phyloP scores from a whole-genome alignment of 371 early-diverging fungal species.

The Paraphysoderma sedebokerense region DNA sequence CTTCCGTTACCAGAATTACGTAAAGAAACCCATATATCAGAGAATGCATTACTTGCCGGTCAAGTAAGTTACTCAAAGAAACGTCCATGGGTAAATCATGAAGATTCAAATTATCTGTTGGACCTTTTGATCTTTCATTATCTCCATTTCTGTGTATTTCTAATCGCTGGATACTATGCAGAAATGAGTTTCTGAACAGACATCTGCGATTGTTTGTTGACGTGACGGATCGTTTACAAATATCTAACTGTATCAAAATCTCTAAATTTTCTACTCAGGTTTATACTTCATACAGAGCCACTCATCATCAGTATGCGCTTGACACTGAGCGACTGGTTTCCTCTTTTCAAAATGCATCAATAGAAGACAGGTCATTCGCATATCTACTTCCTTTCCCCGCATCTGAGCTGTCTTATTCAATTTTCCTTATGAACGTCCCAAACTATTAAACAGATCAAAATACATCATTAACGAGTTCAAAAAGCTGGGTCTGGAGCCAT shows the following conservation, averaged over 20 bases:
- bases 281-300: no score
- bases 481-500: not conserved
- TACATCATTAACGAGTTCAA: not conserved
- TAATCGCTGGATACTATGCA: not conserved
- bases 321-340: no score
- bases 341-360: no score
- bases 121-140: conserved; percentile 10
- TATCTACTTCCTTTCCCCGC: not conserved
- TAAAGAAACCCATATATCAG: conserved; percentile 45
- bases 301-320: no score
- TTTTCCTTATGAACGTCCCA: not conserved
- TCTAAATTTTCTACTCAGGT: no score
- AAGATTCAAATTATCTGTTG: conserved; percentile 10
- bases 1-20: conserved; percentile 29
- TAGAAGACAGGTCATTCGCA: no score
- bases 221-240: no score
- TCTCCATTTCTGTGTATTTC: conserved; percentile 4
- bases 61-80: conserved; percentile 31
- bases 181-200: no score
- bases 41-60: conserved; percentile 67
- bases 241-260: no score
- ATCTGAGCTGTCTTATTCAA: conserved; percentile 2
- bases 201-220: no score
- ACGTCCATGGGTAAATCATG: conserved; percentile 31
- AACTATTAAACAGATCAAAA: not conserved